These are phyloP conservation scores for Trifolium pratense DNA, from an alignment of 306 rosid genomes.

Conservation along the genomic window DNA sequence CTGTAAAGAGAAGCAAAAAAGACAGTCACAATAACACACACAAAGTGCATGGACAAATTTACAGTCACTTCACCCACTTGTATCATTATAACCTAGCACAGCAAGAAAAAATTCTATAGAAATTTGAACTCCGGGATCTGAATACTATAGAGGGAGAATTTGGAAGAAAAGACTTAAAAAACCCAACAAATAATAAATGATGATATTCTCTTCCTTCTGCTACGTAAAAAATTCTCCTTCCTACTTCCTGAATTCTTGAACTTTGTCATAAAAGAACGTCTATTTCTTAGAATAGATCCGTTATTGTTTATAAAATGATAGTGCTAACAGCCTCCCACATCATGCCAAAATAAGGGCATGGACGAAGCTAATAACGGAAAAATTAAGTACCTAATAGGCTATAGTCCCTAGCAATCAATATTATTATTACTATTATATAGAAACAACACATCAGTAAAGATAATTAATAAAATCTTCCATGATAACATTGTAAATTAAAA, in stretches of 20 bases:
- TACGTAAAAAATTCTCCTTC: slow-evolving; percentile 11
- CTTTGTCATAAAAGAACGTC: background rate
- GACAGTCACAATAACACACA: slow-evolving; percentile 5
- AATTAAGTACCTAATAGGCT: background rate
- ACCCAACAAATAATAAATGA: slow-evolving; percentile 30
- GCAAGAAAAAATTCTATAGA: background rate
- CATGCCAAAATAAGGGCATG: slow-evolving; percentile 7
- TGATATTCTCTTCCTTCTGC: slow-evolving; percentile 12
- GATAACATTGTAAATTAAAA: slow-evolving; percentile 5
- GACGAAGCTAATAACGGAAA: slow-evolving; percentile 3
- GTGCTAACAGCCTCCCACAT: slow-evolving; percentile 11
- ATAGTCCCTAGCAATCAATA: background rate
- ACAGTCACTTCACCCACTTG: slow-evolving; percentile 19
- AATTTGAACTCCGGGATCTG: slow-evolving; percentile 6
- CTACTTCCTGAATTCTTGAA: background rate
- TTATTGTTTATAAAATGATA: slow-evolving; percentile 19
- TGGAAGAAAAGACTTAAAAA: slow-evolving; percentile 28
- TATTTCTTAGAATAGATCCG: background rate
- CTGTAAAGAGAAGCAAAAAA: slow-evolving; percentile 51
- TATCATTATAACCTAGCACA: slow-evolving; percentile 15
- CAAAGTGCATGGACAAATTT: slow-evolving; percentile 25
- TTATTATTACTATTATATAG: background rate
- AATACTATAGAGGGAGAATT: slow-evolving; percentile 8
- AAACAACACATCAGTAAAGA: background rate
- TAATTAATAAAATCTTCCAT: slow-evolving; percentile 17